phyloP scores from a whole-genome alignment of 306 rosid species.

The Heteromeles arbutifolia region DNA sequence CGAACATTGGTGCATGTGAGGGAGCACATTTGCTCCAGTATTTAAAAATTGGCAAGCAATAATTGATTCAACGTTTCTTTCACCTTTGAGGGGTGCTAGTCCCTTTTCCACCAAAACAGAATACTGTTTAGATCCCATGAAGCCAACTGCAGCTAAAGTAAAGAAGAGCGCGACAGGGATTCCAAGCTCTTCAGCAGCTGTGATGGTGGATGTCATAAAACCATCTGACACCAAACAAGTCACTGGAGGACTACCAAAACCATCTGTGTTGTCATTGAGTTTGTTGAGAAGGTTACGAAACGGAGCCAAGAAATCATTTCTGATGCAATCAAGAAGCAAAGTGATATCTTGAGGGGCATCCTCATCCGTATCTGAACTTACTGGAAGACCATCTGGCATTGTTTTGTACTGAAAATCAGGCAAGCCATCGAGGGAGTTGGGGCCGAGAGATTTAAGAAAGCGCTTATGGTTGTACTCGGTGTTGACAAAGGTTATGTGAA shows the following conservation, averaged over 20 bases:
- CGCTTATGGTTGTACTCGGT: too few relatives aligned
- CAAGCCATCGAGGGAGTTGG: too few relatives aligned
- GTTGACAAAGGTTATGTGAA: too few relatives aligned
- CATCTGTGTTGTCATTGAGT: background rate
- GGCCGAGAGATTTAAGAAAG: too few relatives aligned
- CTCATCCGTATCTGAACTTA: background rate
- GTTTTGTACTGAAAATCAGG: too few relatives aligned
- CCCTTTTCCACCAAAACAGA: background rate
- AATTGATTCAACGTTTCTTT: too few relatives aligned
- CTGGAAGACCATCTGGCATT: background rate
- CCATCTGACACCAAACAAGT: background rate
- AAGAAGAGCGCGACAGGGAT: background rate
- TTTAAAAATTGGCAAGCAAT: too few relatives aligned
- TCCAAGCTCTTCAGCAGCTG: constrained; percentile 3
- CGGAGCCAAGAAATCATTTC: background rate
- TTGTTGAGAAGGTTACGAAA: background rate
- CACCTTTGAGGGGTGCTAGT: background rate
- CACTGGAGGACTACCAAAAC: background rate
- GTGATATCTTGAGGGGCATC: background rate
- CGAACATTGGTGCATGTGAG: too few relatives aligned
- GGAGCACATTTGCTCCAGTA: too few relatives aligned
- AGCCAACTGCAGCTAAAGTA: background rate
- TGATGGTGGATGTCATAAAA: background rate
- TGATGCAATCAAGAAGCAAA: background rate
- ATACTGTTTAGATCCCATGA: background rate